phyloP scores from a whole-genome alignment of 345 rosid genomes.

The Aurinia saxatilis region DNA sequence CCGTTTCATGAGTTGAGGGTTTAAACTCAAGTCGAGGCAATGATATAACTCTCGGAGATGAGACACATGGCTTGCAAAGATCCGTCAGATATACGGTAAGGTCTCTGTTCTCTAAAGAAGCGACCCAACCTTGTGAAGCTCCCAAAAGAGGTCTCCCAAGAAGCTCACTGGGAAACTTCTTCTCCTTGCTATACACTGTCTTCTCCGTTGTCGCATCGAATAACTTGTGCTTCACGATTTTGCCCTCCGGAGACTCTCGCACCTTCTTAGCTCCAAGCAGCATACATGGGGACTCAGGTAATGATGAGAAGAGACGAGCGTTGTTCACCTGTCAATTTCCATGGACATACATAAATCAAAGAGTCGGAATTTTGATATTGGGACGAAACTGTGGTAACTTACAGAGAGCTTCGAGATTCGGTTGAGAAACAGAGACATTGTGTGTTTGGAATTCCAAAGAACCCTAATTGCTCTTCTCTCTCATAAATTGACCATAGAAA shows the following conservation, averaged over 20 bases:
- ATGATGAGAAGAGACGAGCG: background rate
- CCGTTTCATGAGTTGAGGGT: background rate
- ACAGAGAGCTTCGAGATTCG: background rate
- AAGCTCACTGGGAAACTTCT: background rate
- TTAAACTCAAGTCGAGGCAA: background rate
- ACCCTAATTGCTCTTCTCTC: background rate
- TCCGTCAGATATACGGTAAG: background rate
- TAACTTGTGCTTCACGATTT: background rate
- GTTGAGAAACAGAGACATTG: background rate
- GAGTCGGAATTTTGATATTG: background rate
- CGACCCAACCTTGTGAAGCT: slow-evolving; percentile 5
- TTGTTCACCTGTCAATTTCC: background rate
- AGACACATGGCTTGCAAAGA: background rate
- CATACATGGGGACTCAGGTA: background rate
- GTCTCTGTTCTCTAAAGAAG: background rate
- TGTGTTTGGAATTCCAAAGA: background rate
- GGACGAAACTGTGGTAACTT: background rate
- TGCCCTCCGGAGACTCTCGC: background rate
- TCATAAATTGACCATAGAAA: background rate
- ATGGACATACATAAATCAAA: background rate
- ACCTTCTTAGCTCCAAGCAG: background rate
- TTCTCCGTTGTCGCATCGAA: background rate
- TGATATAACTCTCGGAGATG: background rate
- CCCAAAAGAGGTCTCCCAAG: background rate
- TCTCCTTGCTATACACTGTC: background rate